These are phyloP conservation scores for Fusarium caatingaense DNA, from an alignment of 2,329 filamentous ascomycete species.

Conservation along the genomic window DNA sequence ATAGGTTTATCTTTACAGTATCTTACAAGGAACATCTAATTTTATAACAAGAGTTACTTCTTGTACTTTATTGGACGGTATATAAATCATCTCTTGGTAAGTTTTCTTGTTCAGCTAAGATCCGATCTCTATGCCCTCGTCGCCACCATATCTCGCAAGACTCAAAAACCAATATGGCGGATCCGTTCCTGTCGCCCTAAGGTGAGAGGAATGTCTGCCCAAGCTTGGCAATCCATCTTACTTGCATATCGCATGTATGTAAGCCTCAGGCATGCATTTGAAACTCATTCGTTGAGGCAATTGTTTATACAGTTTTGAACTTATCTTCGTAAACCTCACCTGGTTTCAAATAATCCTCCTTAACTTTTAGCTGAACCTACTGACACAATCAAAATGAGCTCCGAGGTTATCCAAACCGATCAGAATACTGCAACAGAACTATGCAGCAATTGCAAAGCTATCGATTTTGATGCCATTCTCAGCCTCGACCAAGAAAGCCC, in stretches of 20 bases:
- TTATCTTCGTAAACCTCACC: background rate
- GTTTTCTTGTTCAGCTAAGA: too few species aligned
- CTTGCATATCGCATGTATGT: background rate
- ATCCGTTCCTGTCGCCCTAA: accelerated
- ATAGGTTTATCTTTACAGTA: too few species aligned
- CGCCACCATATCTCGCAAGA: too few species aligned
- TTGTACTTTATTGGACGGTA: too few species aligned
- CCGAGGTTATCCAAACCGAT: background rate
- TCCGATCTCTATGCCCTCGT: accelerated
- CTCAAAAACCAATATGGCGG: background rate
- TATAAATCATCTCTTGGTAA: too few species aligned
- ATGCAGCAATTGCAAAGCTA: background rate
- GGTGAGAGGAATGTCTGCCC: background rate
- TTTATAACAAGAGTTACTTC: too few species aligned
- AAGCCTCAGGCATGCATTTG: background rate
- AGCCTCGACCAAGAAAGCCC: background rate
- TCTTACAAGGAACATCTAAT: too few species aligned
- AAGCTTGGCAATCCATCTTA: background rate
- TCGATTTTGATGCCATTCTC: background rate
- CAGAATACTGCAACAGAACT: background rate
- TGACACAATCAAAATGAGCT: accelerated
- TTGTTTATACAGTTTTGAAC: background rate
- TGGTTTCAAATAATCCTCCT: accelerated
- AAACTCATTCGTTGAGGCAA: background rate
- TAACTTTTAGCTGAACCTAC: accelerated